phyloP scores from a whole-genome alignment of 495 filamentous ascomycete species.

The Amorphotheca resinae region DNA sequence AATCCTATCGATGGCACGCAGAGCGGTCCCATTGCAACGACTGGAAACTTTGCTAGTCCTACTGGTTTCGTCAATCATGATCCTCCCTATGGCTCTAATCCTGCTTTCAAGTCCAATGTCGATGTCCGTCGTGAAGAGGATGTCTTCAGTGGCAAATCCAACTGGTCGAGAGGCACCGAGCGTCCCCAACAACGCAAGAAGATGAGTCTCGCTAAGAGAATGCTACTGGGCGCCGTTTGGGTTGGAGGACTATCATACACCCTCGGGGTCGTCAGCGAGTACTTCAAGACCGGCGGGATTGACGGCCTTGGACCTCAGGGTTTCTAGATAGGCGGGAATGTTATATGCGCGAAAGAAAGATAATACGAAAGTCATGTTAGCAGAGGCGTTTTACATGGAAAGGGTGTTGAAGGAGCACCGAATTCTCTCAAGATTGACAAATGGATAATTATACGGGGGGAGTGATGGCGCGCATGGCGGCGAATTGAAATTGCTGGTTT shows the following conservation, averaged over 20 bases:
- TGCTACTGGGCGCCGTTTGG: constrained; percentile 44
- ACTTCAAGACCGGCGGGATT: constrained; percentile 45
- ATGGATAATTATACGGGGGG: too few species aligned
- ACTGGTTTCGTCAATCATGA: constrained; percentile 48
- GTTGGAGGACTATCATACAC: constrained; percentile 54
- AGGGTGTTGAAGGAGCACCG: too few species aligned
- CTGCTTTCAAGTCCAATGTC: constrained; percentile 26
- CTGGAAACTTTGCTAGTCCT: constrained; percentile 41
- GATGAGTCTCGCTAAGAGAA: constrained; percentile 32
- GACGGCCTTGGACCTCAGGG: constrained; percentile 42
- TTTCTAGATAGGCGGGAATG: constrained; percentile 24
- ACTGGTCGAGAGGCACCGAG: constrained; percentile 19
- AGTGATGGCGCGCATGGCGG: too few species aligned
- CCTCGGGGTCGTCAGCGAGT: constrained; percentile 55
- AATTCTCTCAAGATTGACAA: too few species aligned
- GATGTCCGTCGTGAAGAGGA: constrained; percentile 45
- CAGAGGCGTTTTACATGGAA: constrained; percentile 4
- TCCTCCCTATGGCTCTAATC: constrained; percentile 23
- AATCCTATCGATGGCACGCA: constrained; percentile 47
- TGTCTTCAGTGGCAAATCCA: constrained; percentile 38
- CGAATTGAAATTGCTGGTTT: too few species aligned
- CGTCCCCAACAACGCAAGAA: constrained; percentile 16
- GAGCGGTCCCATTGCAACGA: constrained; percentile 18
- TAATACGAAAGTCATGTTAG: not conserved
- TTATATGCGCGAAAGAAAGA: not conserved